Evolutionary conservation across 352 stramenopile genomes (phyloP).

Genomic region (Phytophthora idaei): DNA sequence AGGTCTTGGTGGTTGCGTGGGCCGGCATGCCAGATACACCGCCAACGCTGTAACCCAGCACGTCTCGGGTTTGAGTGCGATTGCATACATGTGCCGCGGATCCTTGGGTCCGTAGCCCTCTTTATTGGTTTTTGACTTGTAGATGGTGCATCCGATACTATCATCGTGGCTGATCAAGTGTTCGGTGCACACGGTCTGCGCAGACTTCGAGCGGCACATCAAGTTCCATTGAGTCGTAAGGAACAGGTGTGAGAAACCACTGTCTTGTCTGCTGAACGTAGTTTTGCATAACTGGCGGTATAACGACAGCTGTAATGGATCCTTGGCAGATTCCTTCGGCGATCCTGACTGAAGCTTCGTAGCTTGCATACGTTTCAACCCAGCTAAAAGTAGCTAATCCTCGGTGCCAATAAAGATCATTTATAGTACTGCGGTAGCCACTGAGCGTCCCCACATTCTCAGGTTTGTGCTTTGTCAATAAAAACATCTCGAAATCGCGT

Average conservation of each 20-base stretch:
- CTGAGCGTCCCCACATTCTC: too few species aligned
- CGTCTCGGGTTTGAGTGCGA: background rate
- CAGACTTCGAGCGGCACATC: too few species aligned
- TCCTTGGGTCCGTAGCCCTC: too few species aligned
- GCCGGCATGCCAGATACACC: slow-evolving; percentile 6
- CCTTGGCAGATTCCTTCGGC: slow-evolving; percentile 2
- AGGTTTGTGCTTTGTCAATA: too few species aligned
- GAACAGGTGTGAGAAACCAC: slow-evolving; percentile 24
- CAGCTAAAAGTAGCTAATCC: background rate
- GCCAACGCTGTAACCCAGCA: slow-evolving; percentile 11
- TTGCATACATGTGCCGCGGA: background rate
- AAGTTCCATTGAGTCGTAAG: too few species aligned
- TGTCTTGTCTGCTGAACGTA: background rate
- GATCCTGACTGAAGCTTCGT: slow-evolving; percentile 2
- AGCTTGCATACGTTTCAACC: slow-evolving; percentile 10
- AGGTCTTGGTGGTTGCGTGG: background rate
- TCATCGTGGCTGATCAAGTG: too few species aligned
- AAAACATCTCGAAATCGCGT: too few species aligned
- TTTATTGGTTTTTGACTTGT: too few species aligned
- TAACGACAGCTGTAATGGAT: background rate
- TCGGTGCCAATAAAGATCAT: too few species aligned
- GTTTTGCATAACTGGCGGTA: background rate
- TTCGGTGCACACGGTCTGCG: too few species aligned
- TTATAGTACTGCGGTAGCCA: too few species aligned
- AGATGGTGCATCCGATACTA: too few species aligned